A percentile compares a stretch with the other conserved stretches of the same genome.
These are phyloP conservation scores for Neofusicoccum cordaticola DNA, from an alignment of 2,329 filamentous ascomycete genomes.

Conservation along the genomic window DNA sequence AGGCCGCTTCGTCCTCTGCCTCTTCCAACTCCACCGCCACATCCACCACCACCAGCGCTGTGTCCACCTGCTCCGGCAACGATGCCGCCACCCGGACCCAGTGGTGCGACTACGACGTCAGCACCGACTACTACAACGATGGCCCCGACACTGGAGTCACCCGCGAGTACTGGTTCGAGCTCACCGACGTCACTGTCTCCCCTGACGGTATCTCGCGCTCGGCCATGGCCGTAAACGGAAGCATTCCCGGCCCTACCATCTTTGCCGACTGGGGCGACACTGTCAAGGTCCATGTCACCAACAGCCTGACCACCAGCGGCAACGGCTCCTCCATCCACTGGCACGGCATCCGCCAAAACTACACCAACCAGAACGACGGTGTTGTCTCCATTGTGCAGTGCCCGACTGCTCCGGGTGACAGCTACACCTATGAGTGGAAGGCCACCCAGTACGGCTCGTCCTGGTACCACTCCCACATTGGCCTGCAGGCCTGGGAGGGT, in stretches of 20 bases:
- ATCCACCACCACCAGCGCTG: background rate
- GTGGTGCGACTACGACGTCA: slow-evolving; percentile 51
- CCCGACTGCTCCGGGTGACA: slow-evolving; percentile 22
- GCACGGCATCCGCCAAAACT: slow-evolving; percentile 59
- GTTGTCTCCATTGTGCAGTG: slow-evolving; percentile 48
- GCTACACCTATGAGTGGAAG: slow-evolving; percentile 54
- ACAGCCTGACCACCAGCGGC: slow-evolving; percentile 40
- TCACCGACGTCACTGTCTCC: slow-evolving; percentile 50
- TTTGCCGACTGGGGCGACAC: slow-evolving; percentile 44
- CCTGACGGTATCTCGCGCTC: slow-evolving; percentile 56
- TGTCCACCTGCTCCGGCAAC: slow-evolving; percentile 12
- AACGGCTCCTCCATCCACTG: slow-evolving; percentile 64
- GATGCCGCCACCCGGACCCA: background rate
- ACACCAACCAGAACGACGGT: slow-evolving; percentile 57
- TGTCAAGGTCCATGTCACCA: slow-evolving; percentile 49
- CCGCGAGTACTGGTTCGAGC: slow-evolving; percentile 53
- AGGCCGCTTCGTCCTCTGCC: background rate
- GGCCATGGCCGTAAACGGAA: slow-evolving; percentile 8
- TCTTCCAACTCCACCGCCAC: background rate
- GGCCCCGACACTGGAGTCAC: slow-evolving; percentile 55
- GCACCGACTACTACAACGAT: slow-evolving; percentile 52
- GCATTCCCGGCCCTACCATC: slow-evolving; percentile 15
- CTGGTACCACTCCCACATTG: slow-evolving; percentile 30
- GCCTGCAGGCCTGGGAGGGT: slow-evolving; percentile 35
- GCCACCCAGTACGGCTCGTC: slow-evolving; percentile 43